Percentiles rank a stretch among this genome's conserved stretches.
phyloP scores from a whole-genome alignment of 441 rosid genomes.

The Breynia disticha region DNA sequence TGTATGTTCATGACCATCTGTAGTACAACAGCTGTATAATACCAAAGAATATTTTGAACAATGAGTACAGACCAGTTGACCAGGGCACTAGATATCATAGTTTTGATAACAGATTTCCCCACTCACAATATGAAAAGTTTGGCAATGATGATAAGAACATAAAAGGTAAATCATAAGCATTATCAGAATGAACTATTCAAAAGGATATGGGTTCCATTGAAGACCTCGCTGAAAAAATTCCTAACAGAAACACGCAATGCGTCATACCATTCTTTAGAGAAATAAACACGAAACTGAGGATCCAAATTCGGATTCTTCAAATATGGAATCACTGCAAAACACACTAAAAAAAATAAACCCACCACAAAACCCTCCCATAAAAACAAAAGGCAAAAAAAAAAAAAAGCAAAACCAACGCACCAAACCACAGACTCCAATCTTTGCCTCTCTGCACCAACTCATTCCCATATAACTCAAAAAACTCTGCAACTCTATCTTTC shows the following conservation, averaged over 20 bases:
- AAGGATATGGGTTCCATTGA: slow-evolving; percentile 70
- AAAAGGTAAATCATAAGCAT: too few species aligned
- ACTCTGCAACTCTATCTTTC: slow-evolving; percentile 50
- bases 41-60: too few species aligned
- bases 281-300: slow-evolving; percentile 50
- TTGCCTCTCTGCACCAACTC: slow-evolving; percentile 35
- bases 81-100: too few species aligned
- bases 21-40: too few species aligned
- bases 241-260: slow-evolving; percentile 51
- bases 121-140: too few species aligned
- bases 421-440: slow-evolving; percentile 62
- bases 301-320: slow-evolving; percentile 52
- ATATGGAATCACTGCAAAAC: slow-evolving; percentile 48
- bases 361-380: neutral
- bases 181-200: slow-evolving; percentile 3
- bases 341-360: slow-evolving; percentile 11
- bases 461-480: slow-evolving; percentile 40
- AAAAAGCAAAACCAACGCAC: slow-evolving; percentile 27
- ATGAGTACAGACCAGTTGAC: too few species aligned
- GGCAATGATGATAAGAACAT: too few species aligned
- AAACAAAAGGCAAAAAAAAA: neutral
- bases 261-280: slow-evolving; percentile 62
- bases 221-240: slow-evolving; percentile 60
- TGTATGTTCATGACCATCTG: too few species aligned
- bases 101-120: too few species aligned